Evolutionary conservation across 2,329 filamentous ascomycete species (phyloP).

Genomic region (Nannizziopsis arthrosporioides): DNA sequence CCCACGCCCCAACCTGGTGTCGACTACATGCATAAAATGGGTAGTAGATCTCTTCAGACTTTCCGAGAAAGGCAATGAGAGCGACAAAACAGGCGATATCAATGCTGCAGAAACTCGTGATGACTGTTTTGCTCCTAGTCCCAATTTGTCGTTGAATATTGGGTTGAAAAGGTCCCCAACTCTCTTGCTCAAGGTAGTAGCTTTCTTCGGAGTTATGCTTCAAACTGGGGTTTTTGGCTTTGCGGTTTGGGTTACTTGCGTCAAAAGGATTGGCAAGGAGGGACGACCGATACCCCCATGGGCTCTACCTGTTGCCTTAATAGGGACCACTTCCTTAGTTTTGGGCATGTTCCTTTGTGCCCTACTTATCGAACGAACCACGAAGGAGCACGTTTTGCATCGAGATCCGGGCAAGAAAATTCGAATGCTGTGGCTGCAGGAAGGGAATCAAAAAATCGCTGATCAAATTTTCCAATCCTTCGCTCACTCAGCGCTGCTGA

Average conservation of each 20-base stretch:
- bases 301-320: slow-evolving; percentile 10
- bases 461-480: slow-evolving; percentile 19
- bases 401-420: neutral
- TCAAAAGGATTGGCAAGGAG: neutral
- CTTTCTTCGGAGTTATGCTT: slow-evolving; percentile 15
- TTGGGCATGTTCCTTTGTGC: slow-evolving; percentile 11
- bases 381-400: slow-evolving; percentile 10
- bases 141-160: no score
- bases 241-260: slow-evolving; percentile 2
- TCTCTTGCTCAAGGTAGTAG: slow-evolving; percentile 12
- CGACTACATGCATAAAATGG: no score
- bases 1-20: no score
- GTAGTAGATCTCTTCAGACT: no score
- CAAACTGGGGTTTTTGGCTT: slow-evolving; percentile 7
- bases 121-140: no score
- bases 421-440: slow-evolving; percentile 17
- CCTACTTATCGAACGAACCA: slow-evolving; percentile 14
- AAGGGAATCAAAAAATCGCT: slow-evolving; percentile 17
- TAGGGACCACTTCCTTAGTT: slow-evolving; percentile 14
- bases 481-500: slow-evolving; percentile 1
- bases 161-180: neutral
- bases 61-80: no score
- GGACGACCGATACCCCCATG: neutral
- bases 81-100: no score
- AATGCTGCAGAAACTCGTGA: no score